A percentile compares a stretch with the other conserved stretches of the same genome.
These are phyloP conservation scores for Drosera spatulata DNA, from an alignment of 179 eudicot genomes.

Conservation along the genomic window DNA sequence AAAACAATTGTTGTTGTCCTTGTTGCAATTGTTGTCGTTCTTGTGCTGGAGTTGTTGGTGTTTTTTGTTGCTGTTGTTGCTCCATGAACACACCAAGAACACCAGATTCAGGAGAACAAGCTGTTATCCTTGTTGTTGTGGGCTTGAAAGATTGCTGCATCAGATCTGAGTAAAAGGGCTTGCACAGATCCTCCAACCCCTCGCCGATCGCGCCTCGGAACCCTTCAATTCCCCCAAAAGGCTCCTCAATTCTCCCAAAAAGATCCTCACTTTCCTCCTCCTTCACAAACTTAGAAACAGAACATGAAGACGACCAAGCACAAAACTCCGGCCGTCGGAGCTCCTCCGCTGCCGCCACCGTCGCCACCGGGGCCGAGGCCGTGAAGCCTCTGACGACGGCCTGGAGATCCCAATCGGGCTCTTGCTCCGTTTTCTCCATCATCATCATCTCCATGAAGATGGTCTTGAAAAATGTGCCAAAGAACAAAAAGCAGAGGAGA, in stretches of 20 bases:
- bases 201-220: neutral
- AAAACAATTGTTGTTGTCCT: slow-evolving; percentile 4
- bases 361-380: slow-evolving; percentile 12
- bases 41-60: neutral
- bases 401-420: slow-evolving; percentile 58
- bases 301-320: neutral
- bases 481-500: neutral
- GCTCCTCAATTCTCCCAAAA: neutral
- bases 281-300: neutral
- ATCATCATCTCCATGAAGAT: neutral
- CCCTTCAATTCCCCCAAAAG: neutral
- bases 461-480: neutral
- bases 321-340: neutral
- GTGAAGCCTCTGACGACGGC: slow-evolving; percentile 60
- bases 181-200: slow-evolving; percentile 29
- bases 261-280: neutral
- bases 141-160: slow-evolving; percentile 1
- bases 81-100: neutral
- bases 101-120: neutral
- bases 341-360: neutral
- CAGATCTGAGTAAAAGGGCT: slow-evolving; percentile 25
- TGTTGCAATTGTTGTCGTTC: neutral
- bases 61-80: neutral
- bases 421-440: slow-evolving; percentile 11
- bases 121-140: neutral